Conservation (phyloP, 192 early-diverging fungal species). For the Coemansia sp. region DNA sequence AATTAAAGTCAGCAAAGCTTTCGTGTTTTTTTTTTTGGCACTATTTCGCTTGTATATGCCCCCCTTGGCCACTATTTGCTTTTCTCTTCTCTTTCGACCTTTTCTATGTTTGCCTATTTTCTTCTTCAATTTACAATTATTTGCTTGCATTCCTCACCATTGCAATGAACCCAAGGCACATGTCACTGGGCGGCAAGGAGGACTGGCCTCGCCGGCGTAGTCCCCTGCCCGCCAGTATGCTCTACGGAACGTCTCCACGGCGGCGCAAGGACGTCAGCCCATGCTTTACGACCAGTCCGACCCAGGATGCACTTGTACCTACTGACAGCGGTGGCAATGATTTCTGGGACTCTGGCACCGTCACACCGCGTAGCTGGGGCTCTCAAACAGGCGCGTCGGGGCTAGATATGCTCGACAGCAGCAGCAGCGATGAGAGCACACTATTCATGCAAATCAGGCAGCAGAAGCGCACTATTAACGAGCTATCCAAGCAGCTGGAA, state of each 20-base stretch:
- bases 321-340: conserved; percentile 9
- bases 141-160: background rate
- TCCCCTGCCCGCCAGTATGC: conserved; percentile 35
- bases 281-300: background rate
- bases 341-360: conserved; percentile 30
- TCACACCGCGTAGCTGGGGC: conserved; percentile 20
- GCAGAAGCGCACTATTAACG: conserved; percentile 31
- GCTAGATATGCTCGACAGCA: background rate
- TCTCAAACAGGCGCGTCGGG: conserved; percentile 10
- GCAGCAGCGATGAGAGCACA: conserved; percentile 16
- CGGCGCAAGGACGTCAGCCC: conserved; percentile 14
- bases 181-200: conserved; percentile 11
- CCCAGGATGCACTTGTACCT: conserved; percentile 5
- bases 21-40: background rate
- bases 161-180: background rate
- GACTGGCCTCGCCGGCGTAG: conserved; percentile 46
- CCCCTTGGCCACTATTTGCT: background rate
- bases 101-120: background rate
- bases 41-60: background rate
- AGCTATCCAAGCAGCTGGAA: conserved; percentile 32
- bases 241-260: conserved; percentile 26
- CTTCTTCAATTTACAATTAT: background rate
- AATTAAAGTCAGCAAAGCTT: background rate
- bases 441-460: conserved; percentile 29
- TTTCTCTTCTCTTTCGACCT: background rate